phyloP scores from a whole-genome alignment of 805 yeast species.

The Candida easanensis region DNA sequence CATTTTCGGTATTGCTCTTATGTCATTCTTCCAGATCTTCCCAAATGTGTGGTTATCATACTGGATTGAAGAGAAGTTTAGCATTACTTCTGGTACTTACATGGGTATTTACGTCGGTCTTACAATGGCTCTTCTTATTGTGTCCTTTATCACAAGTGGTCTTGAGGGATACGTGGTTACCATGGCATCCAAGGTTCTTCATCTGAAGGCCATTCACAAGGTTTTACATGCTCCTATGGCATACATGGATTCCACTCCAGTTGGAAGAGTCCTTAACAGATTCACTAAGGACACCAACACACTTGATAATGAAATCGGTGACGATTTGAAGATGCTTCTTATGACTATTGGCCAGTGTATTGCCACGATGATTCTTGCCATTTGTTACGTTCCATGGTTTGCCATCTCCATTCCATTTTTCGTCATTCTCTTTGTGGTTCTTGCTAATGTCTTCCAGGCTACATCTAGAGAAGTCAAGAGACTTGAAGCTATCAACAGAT shows the following conservation, averaged over 20 bases:
- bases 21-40: background rate
- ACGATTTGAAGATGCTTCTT: conserved; percentile 55
- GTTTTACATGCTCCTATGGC: conserved; percentile 74
- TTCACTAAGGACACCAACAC: conserved; percentile 66
- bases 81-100: conserved; percentile 32
- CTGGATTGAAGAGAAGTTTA: conserved; percentile 61
- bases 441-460: conserved; percentile 59
- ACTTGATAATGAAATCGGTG: conserved; percentile 71
- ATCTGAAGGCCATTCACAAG: conserved; percentile 49
- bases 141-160: conserved; percentile 43
- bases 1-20: background rate
- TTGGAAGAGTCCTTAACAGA: conserved; percentile 3
- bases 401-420: conserved; percentile 60
- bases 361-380: conserved; percentile 58
- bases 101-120: conserved; percentile 63
- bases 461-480: conserved; percentile 75
- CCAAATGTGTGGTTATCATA: conserved; percentile 61
- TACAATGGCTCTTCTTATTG: conserved; percentile 24
- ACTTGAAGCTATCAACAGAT: conserved; percentile 67
- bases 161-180: conserved; percentile 13
- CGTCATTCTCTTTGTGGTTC: conserved; percentile 36
- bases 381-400: conserved; percentile 72
- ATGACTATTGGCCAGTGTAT: conserved; percentile 45
- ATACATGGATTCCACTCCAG: conserved; percentile 70
- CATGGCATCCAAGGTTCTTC: conserved; percentile 14